Evolutionary conservation across 768 basidiomycete species (phyloP).

Genomic region (Xerocomellus intermedius): DNA sequence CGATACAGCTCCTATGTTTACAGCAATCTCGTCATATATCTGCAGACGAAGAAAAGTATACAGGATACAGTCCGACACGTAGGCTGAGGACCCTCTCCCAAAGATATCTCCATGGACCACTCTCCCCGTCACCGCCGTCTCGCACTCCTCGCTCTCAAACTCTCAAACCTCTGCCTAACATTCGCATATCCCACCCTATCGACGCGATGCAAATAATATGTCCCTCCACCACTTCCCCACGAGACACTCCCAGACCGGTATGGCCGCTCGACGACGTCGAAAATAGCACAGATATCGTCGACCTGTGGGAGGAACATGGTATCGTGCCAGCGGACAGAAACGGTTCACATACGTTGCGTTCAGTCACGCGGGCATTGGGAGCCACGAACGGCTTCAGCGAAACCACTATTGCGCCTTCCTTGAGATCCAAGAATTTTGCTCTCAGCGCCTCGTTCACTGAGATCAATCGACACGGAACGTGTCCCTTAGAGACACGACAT

Average conservation of each 20-base stretch:
- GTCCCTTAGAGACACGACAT: not conserved
- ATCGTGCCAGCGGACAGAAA: not conserved
- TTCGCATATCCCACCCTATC: slow-evolving; percentile 69
- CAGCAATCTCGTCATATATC: not conserved
- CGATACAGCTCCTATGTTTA: not conserved
- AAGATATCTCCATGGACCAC: not conserved
- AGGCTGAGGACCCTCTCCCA: not conserved
- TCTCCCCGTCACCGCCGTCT: slow-evolving; percentile 20
- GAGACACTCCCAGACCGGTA: slow-evolving; percentile 78
- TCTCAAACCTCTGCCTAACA: slow-evolving; percentile 57
- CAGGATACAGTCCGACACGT: slow-evolving; percentile 12
- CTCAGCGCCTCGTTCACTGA: slow-evolving; percentile 85
- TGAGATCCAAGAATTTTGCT: slow-evolving; percentile 90
- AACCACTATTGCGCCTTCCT: slow-evolving; percentile 88
- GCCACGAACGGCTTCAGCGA: slow-evolving; percentile 86
- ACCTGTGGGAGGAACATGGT: slow-evolving; percentile 40
- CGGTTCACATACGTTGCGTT: slow-evolving; percentile 66
- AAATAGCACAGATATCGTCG: slow-evolving; percentile 79
- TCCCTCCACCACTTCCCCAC: slow-evolving; percentile 71
- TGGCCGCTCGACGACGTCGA: slow-evolving; percentile 66
- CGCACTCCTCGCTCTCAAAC: slow-evolving; percentile 33
- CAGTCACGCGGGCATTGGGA: slow-evolving; percentile 72
- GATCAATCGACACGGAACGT: not conserved
- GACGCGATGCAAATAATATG: slow-evolving; percentile 75
- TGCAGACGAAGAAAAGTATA: not conserved